Percentiles rank a stretch among this genome's conserved stretches.
Evolutionary conservation across 495 filamentous ascomycete species (phyloP).

Genomic region (Hamigera avellanea): DNA sequence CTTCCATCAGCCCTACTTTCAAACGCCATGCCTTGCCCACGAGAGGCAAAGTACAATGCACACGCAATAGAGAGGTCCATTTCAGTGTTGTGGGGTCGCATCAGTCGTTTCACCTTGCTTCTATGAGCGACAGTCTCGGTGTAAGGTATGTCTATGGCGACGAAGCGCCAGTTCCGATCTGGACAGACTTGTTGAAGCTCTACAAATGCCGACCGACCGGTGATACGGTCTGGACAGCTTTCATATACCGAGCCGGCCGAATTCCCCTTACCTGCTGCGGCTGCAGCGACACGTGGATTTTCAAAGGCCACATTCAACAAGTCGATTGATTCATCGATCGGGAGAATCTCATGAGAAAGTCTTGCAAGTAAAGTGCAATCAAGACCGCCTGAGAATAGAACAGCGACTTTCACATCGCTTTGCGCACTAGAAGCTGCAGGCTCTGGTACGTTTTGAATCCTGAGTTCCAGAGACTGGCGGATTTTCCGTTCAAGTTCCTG

Average conservation of each 20-base stretch:
- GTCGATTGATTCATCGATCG: constrained; percentile 58
- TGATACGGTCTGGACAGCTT: constrained; percentile 79
- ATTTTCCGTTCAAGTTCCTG: constrained; percentile 45
- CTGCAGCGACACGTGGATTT: constrained; percentile 62
- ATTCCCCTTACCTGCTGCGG: constrained; percentile 15
- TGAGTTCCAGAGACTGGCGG: constrained; percentile 47
- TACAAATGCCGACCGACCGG: constrained; percentile 60
- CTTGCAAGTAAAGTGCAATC: constrained; percentile 86
- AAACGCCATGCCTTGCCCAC: constrained; percentile 49
- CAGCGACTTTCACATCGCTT: constrained; percentile 46
- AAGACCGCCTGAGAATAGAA: constrained; percentile 89
- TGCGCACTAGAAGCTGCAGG: constrained; percentile 22
- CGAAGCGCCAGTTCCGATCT: constrained; percentile 63
- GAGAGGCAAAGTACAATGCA: constrained; percentile 86
- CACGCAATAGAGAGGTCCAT: constrained; percentile 97
- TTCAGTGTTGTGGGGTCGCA: constrained; percentile 89
- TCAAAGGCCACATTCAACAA: constrained; percentile 95
- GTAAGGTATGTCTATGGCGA: constrained; percentile 76
- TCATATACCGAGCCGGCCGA: constrained; percentile 48
- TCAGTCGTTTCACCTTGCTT: constrained; percentile 55
- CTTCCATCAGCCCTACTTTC: constrained; percentile 2
- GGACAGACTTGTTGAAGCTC: constrained; percentile 68
- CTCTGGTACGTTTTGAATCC: constrained; percentile 56
- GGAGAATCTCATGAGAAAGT: constrained; percentile 68
- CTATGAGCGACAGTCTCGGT: constrained; percentile 61